Evolutionary conservation across 2,329 filamentous ascomycete species (phyloP), one percentile per base, ranked within the genome.

Genomic region (Talaromyces sp.): DNA sequence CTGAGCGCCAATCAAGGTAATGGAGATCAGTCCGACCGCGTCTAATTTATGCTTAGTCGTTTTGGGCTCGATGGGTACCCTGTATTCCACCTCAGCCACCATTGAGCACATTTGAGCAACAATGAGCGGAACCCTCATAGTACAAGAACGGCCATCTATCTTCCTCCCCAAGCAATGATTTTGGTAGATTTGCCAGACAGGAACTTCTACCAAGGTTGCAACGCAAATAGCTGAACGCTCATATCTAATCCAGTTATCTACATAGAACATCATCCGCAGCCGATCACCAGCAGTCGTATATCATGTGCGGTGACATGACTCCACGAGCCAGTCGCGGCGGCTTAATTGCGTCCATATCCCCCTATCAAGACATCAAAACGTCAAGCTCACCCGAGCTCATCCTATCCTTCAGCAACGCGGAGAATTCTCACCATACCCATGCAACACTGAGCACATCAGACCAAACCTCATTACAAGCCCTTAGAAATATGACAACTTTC

Each of bases 71-170:
- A 47, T 60, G 57, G 39, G 39, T 60, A 60, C 57, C 57, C 39
- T 60, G 57, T 19, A 39, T n/a, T 52, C 49, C 25, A n/a, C 25
- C 15, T 22, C 22, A 22, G 57, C 39, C 25, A 22, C 25, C 9
- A 35, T 47, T 60, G 57, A 60, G 57, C 57, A 60, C 25, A 47
- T 60, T 60, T 60, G 57, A 60, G 57, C 57, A 47, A 45, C 39
- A 45, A 60, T 60, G 56, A 15, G 22, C 22, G 9, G 43, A 31
- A 10, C 41, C 3, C 19, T 11, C 22, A 47, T 22, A 19, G 9
- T 22, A 41, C 39, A 9, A 45, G 17, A 9, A 19, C 41, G 17
- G 17, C n/a, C 17, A 19, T 9, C 17, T 19, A 1, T 37, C n/a
- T 47, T 11, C n/a, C n/a, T 4, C 3, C 10, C 13, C n/a, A 10